Base-by-base conservation (phyloP, 805 yeast genomes). In the Yamadazyma laniorum region DNA sequence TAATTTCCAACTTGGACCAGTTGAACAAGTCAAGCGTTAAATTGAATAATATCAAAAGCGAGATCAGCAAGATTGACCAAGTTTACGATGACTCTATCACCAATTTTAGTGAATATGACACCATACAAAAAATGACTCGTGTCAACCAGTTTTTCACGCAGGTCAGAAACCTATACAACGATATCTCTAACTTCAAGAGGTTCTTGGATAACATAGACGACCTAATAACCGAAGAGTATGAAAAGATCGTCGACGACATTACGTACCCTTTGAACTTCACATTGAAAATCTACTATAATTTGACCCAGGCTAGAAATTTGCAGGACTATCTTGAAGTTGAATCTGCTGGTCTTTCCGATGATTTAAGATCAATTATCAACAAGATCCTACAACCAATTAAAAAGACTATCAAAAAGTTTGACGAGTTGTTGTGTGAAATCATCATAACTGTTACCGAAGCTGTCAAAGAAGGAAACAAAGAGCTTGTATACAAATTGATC, bases 231-330 rank as follows among this genome's bases (percentile, higher is more conserved):
- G 43, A 49, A 5, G 74, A 68, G 42, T 52, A 53, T 13, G 58
- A 57, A 15, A 59, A 75, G n/a, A 48, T 61, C 5, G 44, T 48
- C 33, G 51, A 56, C 8, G 65, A 62, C 36, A 55, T 67, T 16
- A 45, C 52, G n/a, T 67, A 68, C 40, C 59, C 68, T 6, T 64
- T 82, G 51, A 75, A 79, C 6, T 72, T 76, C 45, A 60, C 91
- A 19, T 65, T 88, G 34, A 55, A 70, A 17, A 77, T 85, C 9
- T 98, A 91, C 59, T 85, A 72, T 56, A 67, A 74, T 43, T 69
- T 91, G 42, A 82, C 80, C 32, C 75, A 75, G 51, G 76, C 87
- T 14, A 71, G 95, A 36, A 91, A 88, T 58, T 79, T 90, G 48
- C 78, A 74, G 46, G 97, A 91, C 47, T 85, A 82, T 54, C 72